A percentile compares a stretch with the other conserved stretches of the same genome.
Evolutionary conservation across 345 rosid species (phyloP).

Genomic region (Odontarrhena argentea): DNA sequence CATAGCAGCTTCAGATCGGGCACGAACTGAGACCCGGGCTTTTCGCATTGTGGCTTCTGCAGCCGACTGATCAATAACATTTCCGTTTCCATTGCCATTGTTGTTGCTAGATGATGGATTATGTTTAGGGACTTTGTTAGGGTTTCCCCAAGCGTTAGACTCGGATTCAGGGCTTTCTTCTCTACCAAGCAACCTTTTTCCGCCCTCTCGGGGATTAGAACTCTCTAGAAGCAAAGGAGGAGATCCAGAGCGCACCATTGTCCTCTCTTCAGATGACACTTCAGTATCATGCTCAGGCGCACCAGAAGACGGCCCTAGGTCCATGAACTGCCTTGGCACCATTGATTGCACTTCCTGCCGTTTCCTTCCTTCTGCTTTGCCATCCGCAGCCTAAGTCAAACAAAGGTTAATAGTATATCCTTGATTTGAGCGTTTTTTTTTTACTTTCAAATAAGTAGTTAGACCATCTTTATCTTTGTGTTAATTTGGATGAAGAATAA

Average conservation of each 20-base stretch:
- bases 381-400: conserved; percentile 27
- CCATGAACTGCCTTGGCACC: conserved; percentile 77
- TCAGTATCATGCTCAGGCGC: conserved; percentile 53
- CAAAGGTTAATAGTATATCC: conserved; percentile 4
- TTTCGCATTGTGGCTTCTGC: conserved; percentile 89
- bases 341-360: conserved; percentile 32
- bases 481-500: not conserved
- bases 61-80: conserved; percentile 57
- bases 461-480: too few species aligned
- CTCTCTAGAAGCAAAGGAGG: conserved; percentile 43
- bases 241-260: conserved; percentile 47
- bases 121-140: conserved; percentile 62
- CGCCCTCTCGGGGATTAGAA: conserved; percentile 36
- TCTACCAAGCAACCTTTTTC: conserved; percentile 50
- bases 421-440: not conserved
- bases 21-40: conserved; percentile 99
- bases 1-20: conserved; percentile 97
- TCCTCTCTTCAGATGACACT: conserved; percentile 79
- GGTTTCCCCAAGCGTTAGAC: conserved; percentile 57
- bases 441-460: too few species aligned
- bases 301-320: conserved; percentile 55
- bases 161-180: conserved; percentile 74
- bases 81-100: conserved; percentile 35
- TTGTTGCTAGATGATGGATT: conserved; percentile 34
- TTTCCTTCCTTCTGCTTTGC: conserved; percentile 33